phyloP scores from a whole-genome alignment of 805 yeast species.

The Kodamaea fukazawae region DNA sequence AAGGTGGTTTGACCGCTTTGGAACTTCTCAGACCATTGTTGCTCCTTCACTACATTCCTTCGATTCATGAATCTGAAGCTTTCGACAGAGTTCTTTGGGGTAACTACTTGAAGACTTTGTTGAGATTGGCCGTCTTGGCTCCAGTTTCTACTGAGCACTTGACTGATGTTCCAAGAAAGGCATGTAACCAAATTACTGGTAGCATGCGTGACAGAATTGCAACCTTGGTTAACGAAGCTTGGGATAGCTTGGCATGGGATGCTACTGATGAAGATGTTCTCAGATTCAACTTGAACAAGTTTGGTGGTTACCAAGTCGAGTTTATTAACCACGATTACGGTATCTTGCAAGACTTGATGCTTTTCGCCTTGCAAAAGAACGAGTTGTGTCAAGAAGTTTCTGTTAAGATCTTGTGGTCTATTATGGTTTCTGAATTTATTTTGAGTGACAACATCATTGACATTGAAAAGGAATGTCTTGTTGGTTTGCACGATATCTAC shows the following conservation, averaged over 20 bases:
- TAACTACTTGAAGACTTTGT: conserved; percentile 54
- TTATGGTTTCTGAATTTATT: conserved; percentile 64
- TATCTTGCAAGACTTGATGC: conserved; percentile 60
- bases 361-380: conserved; percentile 68
- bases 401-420: conserved; percentile 66
- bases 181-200: conserved; percentile 61
- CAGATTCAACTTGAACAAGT: conserved; percentile 57
- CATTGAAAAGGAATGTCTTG: conserved; percentile 59
- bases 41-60: conserved; percentile 51
- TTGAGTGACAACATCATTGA: conserved; percentile 56
- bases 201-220: conserved; percentile 63
- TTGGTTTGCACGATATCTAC: conserved; percentile 65
- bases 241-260: conserved; percentile 74
- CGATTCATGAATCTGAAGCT: conserved; percentile 44
- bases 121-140: conserved; percentile 61
- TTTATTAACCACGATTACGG: conserved; percentile 57
- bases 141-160: conserved; percentile 69
- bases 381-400: conserved; percentile 59
- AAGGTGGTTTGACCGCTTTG: conserved; percentile 53
- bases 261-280: conserved; percentile 50
- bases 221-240: conserved; percentile 51
- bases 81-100: conserved; percentile 70
- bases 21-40: conserved; percentile 53
- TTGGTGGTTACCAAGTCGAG: conserved; percentile 71
- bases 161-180: conserved; percentile 69